phyloP scores from a whole-genome alignment of 768 basidiomycete genomes.

The Trametopsis cervina region DNA sequence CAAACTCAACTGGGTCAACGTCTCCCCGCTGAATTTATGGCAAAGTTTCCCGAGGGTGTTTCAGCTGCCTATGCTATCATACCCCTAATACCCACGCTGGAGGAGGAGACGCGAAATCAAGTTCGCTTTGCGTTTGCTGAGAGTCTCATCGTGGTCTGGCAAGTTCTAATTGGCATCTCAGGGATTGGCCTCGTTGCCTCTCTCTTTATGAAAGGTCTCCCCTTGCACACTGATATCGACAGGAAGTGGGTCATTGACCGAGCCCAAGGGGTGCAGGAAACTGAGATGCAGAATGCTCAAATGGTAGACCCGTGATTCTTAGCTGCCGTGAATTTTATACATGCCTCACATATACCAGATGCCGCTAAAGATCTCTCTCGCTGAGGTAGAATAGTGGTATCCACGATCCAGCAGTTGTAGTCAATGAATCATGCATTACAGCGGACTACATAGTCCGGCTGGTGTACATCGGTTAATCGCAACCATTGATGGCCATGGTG shows the following conservation, averaged over 20 bases:
- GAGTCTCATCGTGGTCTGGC: constrained; percentile 24
- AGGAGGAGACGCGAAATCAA: constrained; percentile 20
- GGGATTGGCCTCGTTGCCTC: constrained; percentile 20
- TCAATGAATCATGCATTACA: too few relatives aligned
- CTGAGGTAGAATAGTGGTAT: too few relatives aligned
- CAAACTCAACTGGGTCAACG: constrained; percentile 24
- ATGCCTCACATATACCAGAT: too few relatives aligned
- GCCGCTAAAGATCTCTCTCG: too few relatives aligned
- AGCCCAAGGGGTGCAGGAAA: too few relatives aligned
- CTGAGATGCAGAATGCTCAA: too few relatives aligned
- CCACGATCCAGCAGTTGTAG: too few relatives aligned
- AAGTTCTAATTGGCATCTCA: constrained; percentile 21
- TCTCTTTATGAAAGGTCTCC: constrained; percentile 20
- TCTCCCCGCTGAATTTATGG: constrained; percentile 21
- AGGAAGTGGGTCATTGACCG: constrained; percentile 22
- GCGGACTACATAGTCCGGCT: too few relatives aligned
- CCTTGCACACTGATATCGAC: constrained; percentile 22
- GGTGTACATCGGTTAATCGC: too few relatives aligned
- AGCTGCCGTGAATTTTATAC: too few relatives aligned
- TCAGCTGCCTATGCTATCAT: constrained; percentile 18
- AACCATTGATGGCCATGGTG: too few relatives aligned
- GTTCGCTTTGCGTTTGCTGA: constrained; percentile 26
- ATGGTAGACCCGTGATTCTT: too few relatives aligned
- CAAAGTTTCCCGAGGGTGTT: constrained; percentile 14
- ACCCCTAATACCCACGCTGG: constrained; percentile 15